Percentiles rank a stretch among this genome's conserved stretches.
Conservation (phyloP, 2,329 filamentous ascomycete species). For the Trichoderma atroviride region DNA sequence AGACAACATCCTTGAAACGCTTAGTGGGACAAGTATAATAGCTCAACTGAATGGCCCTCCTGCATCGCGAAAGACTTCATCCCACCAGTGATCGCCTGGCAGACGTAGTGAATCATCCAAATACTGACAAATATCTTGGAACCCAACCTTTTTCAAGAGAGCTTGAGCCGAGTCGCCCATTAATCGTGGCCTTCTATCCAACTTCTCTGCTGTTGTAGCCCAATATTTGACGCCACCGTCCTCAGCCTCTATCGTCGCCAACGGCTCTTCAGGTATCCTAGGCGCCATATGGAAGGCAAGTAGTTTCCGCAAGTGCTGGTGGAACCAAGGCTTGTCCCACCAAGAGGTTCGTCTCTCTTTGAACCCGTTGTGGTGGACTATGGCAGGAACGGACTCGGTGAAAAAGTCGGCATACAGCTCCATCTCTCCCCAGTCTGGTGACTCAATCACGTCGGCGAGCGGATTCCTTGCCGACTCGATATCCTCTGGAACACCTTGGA, state of each 20-base stretch:
- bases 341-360: slow-evolving; percentile 32
- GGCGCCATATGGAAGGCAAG: background rate
- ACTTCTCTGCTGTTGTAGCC: background rate
- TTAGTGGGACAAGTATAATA: background rate
- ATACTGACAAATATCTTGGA: background rate
- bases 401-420: slow-evolving; percentile 37
- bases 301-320: slow-evolving; percentile 31
- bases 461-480: slow-evolving; percentile 5
- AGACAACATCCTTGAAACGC: background rate
- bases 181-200: background rate
- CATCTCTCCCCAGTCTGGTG: slow-evolving; percentile 33
- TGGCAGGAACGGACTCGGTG: slow-evolving; percentile 34
- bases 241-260: background rate
- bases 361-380: slow-evolving; percentile 36
- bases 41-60: background rate
- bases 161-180: background rate
- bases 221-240: background rate
- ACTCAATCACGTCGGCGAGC: slow-evolving; percentile 26
- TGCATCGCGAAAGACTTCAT: background rate
- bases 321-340: slow-evolving; percentile 35
- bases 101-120: background rate
- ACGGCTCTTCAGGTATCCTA: background rate
- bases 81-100: background rate
- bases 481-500: slow-evolving; percentile 32
- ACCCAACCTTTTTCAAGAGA: background rate